Conservation (phyloP, 371 early-diverging fungal species). For the Parasitella parasitica region DNA sequence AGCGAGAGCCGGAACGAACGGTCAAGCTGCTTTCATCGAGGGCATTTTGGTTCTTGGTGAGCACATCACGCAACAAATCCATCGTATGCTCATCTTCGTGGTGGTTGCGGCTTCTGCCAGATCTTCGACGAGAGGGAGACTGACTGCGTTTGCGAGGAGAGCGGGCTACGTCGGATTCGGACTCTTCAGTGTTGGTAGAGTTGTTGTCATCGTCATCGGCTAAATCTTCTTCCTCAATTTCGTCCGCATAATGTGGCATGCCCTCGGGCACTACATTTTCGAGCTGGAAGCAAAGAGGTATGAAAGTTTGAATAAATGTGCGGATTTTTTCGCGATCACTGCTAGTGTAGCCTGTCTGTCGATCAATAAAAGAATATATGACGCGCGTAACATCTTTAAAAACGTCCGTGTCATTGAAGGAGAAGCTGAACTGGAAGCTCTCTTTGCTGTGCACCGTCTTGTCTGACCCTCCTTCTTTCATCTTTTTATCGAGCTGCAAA, state of each 20-base stretch:
- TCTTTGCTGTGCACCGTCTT: conserved; percentile 16
- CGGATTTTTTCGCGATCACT: conserved; percentile 72
- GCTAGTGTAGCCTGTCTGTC: conserved; percentile 55
- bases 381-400: conserved; percentile 70
- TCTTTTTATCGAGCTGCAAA: conserved; percentile 39
- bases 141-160: conserved; percentile 33
- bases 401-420: conserved; percentile 58
- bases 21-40: conserved; percentile 14
- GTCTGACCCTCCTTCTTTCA: not conserved
- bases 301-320: conserved; percentile 74
- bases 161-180: conserved; percentile 31
- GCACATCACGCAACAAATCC: conserved; percentile 42
- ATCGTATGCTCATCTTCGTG: conserved; percentile 42
- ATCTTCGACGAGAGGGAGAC: conserved; percentile 25
- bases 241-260: conserved; percentile 23
- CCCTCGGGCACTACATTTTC: conserved; percentile 42
- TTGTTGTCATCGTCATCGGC: conserved; percentile 37
- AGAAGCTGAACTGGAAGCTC: conserved; percentile 69
- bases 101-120: conserved; percentile 29
- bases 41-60: conserved; percentile 34
- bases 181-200: conserved; percentile 41
- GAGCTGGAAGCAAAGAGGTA: conserved; percentile 72
- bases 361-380: conserved; percentile 52
- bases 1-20: not conserved
- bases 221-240: conserved; percentile 38